Evolutionary conservation across 345 rosid species (phyloP).

Genomic region (Populus davidiana): DNA sequence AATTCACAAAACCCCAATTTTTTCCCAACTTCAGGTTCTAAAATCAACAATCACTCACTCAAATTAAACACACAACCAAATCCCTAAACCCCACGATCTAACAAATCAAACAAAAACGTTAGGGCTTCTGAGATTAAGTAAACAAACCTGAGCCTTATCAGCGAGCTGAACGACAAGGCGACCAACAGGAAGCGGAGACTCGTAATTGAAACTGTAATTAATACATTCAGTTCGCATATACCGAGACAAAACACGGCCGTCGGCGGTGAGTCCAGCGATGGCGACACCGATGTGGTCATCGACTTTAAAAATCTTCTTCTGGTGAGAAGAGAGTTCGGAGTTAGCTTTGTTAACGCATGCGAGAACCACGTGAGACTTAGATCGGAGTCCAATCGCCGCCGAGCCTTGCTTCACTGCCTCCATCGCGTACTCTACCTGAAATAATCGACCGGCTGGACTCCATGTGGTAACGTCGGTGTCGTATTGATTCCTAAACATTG

Average conservation of each 20-base stretch:
- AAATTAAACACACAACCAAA: neutral
- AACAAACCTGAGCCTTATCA: slow-evolving; percentile 89
- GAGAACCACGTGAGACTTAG: slow-evolving; percentile 84
- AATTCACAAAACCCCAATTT: neutral
- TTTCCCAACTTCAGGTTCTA: neutral
- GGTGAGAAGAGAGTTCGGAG: slow-evolving; percentile 94
- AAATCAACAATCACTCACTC: neutral
- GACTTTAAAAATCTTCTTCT: slow-evolving; percentile 96
- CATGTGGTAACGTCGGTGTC: slow-evolving; percentile 98
- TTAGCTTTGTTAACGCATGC: slow-evolving; percentile 93
- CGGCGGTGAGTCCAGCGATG: slow-evolving; percentile 95
- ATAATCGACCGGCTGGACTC: slow-evolving; percentile 95
- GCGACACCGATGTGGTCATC: slow-evolving; percentile 98
- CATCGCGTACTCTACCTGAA: slow-evolving; percentile 99
- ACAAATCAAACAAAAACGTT: neutral
- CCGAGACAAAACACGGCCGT: slow-evolving; percentile 93
- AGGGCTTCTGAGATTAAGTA: neutral
- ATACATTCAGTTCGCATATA: slow-evolving; percentile 96
- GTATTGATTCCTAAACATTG: slow-evolving; percentile 96
- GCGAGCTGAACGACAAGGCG: slow-evolving; percentile 95
- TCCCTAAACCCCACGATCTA: neutral
- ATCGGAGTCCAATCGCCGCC: slow-evolving; percentile 99
- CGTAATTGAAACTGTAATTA: slow-evolving; percentile 78
- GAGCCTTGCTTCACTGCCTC: slow-evolving; percentile 99
- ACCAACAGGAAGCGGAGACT: slow-evolving; percentile 95